Evolutionary conservation across 2,329 filamentous ascomycete genomes (phyloP).

Genomic region (Davidsoniella virescens): DNA sequence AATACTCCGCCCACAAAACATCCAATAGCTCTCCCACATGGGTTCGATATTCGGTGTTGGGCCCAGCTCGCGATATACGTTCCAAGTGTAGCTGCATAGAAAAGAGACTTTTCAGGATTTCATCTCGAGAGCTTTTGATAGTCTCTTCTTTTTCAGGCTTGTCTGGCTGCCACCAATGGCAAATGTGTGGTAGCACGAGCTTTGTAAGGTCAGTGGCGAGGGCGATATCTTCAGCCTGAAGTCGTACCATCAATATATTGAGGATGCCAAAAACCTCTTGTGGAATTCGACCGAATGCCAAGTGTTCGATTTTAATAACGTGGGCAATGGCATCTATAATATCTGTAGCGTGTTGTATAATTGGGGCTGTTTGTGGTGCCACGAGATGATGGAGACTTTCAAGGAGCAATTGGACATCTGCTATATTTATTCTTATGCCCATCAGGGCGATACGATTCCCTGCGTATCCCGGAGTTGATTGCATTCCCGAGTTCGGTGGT

Average conservation of each 20-base stretch:
- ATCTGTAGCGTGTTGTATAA: slow-evolving; percentile 19
- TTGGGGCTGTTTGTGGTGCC: slow-evolving; percentile 49
- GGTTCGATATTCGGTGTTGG: slow-evolving; percentile 23
- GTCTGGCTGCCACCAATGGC: slow-evolving; percentile 62
- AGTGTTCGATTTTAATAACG: slow-evolving; percentile 42
- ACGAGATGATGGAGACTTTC: slow-evolving; percentile 50
- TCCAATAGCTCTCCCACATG: slow-evolving; percentile 52
- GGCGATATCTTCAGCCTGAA: slow-evolving; percentile 50
- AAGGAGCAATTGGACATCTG: slow-evolving; percentile 34
- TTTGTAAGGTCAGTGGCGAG: slow-evolving; percentile 44
- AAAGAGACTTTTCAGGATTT: slow-evolving; percentile 59
- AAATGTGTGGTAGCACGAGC: slow-evolving; percentile 53
- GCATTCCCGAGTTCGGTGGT: too few relatives aligned
- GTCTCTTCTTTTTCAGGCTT: slow-evolving; percentile 43
- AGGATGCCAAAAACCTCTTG: slow-evolving; percentile 60
- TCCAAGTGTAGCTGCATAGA: slow-evolving; percentile 48
- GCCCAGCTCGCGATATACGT: slow-evolving; percentile 29
- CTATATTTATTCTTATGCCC: slow-evolving; percentile 13
- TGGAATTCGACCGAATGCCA: slow-evolving; percentile 46
- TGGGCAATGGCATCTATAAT: slow-evolving; percentile 15
- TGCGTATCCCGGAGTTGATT: slow-evolving; percentile 3
- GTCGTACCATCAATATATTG: slow-evolving; percentile 51
- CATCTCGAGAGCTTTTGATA: slow-evolving; percentile 51
- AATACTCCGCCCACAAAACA: slow-evolving; percentile 63
- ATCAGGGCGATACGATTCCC: slow-evolving; percentile 6